Conservation (phyloP, 139 green algal genomes). For the Tetradesmus lagerheimii region DNA sequence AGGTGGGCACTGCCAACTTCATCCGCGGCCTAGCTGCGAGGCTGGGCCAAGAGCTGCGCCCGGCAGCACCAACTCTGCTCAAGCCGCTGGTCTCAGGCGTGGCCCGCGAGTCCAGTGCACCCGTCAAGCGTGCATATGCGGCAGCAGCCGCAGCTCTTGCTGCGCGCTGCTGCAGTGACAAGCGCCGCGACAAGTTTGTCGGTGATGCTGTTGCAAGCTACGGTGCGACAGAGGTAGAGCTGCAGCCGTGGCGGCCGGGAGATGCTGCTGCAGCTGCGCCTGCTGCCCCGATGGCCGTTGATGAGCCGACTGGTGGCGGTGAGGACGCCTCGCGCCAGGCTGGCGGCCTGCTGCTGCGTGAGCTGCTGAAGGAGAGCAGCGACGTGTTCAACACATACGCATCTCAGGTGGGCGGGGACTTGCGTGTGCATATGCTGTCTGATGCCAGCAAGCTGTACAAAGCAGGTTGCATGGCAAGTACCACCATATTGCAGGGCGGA, state of each 20-base stretch:
- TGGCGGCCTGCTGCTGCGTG: conserved; percentile 76
- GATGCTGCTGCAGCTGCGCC: conserved; percentile 46
- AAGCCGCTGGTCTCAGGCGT: conserved; percentile 43
- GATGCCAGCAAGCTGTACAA: not conserved
- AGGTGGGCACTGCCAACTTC: conserved; percentile 83
- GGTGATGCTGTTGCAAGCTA: conserved; percentile 66
- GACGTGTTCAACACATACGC: conserved; percentile 71
- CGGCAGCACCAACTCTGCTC: conserved; percentile 54
- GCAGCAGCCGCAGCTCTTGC: conserved; percentile 69
- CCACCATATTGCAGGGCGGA: no score
- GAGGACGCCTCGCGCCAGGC: conserved; percentile 47
- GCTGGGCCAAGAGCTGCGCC: conserved; percentile 12
- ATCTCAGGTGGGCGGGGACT: conserved; percentile 2
- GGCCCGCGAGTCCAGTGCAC: conserved; percentile 68
- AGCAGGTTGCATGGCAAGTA: no score
- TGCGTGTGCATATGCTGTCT: not conserved
- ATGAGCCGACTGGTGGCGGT: conserved; percentile 11
- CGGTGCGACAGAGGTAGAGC: not conserved
- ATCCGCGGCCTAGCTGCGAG: conserved; percentile 59
- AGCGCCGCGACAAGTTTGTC: conserved; percentile 74
- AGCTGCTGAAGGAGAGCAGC: conserved; percentile 69
- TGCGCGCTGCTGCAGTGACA: conserved; percentile 52
- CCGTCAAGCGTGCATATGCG: conserved; percentile 79
- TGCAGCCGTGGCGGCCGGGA: not conserved
- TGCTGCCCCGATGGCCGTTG: conserved; percentile 4